These are phyloP conservation scores for Sclerotinia subarctica DNA, from an alignment of 2,329 filamentous ascomycete species.

Conservation along the genomic window DNA sequence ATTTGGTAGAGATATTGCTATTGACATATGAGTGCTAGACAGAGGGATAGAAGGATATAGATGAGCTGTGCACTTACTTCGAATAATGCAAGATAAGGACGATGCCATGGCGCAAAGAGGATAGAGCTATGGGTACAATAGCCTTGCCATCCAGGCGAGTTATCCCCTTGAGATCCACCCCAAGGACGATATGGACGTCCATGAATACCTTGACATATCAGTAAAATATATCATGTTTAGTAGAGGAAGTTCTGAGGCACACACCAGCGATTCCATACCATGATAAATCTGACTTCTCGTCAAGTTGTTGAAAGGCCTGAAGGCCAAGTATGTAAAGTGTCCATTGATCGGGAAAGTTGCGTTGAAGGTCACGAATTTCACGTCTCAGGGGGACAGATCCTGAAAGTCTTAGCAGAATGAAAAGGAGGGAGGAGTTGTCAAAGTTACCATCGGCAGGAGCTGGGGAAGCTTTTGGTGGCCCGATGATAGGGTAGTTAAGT, in stretches of 20 bases:
- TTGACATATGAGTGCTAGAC: constrained; percentile 43
- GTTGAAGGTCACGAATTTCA: constrained; percentile 65
- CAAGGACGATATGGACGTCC: constrained; percentile 65
- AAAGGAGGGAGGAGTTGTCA: not conserved
- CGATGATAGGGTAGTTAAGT: constrained; percentile 28
- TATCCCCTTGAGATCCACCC: constrained; percentile 50
- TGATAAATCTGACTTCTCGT: constrained; percentile 63
- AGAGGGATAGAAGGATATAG: not conserved
- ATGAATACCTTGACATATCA: constrained; percentile 59
- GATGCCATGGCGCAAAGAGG: constrained; percentile 79
- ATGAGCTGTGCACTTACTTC: constrained; percentile 44
- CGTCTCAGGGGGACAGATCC: constrained; percentile 46
- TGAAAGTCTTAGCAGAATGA: constrained; percentile 16
- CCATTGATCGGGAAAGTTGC: constrained; percentile 60
- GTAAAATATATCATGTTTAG: constrained; percentile 37
- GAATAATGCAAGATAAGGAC: constrained; percentile 68
- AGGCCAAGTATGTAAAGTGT: constrained; percentile 75
- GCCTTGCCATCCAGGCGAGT: constrained; percentile 27
- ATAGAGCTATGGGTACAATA: constrained; percentile 77
- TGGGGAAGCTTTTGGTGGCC: constrained; percentile 24
- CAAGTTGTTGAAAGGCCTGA: constrained; percentile 62
- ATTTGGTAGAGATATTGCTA: constrained; percentile 44
- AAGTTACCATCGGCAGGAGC: constrained; percentile 28
- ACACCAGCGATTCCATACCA: constrained; percentile 77
- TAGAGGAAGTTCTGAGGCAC: not conserved